Base-by-base conservation (phyloP, 2,329 filamentous ascomycete species). In the Sclerotinia sclerotiorum region DNA sequence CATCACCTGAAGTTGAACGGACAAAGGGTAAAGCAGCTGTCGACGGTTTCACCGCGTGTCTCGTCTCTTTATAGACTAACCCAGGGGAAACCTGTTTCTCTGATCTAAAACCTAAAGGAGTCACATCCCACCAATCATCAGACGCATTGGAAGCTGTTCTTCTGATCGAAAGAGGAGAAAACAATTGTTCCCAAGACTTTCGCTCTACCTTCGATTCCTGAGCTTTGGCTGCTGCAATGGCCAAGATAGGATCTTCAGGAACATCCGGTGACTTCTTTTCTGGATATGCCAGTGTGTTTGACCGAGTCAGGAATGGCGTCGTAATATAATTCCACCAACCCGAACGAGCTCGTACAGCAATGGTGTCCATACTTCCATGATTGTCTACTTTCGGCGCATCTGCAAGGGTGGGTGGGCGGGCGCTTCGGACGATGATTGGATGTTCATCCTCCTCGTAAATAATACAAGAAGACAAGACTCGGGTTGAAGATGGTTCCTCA, bases 271-370 rank as follows among this genome's bases (percentile, higher is more conserved):
- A 3, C 3, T 72, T 68, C 70, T 35, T 62, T 17, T 19, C 72
- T 67, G 57, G 60, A 57, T 35, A 69, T 8, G 75, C 73, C 29
- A 79, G 73, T 0, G 76, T 78, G 55, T 77, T 78, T 19, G 77
- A 76, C 57, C 75, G 71, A 29, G 76, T 75, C n/a, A 79, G 65
- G 74, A 93, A 93, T 0, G 90, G 90, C 1, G 90, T 91, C 10
- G 85, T 88, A 67, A 93, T 87, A 72, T 91, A 84, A 74, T 92
- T 91, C 90, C 90, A 93, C 90, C 90, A 93, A 27, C 90, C 90
- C 35, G 88, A 89, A 67, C 83, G 84, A 15, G 85, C 84, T 54
- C 82, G 68, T 52, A 73, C 75, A 27, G 71, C 73, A 65, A 74
- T 63, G 56, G 75, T 77, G 64, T 72, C 76, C 10, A 74, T 68